Conservation (phyloP, 441 rosid species). For the Monsonia emarginata region DNA sequence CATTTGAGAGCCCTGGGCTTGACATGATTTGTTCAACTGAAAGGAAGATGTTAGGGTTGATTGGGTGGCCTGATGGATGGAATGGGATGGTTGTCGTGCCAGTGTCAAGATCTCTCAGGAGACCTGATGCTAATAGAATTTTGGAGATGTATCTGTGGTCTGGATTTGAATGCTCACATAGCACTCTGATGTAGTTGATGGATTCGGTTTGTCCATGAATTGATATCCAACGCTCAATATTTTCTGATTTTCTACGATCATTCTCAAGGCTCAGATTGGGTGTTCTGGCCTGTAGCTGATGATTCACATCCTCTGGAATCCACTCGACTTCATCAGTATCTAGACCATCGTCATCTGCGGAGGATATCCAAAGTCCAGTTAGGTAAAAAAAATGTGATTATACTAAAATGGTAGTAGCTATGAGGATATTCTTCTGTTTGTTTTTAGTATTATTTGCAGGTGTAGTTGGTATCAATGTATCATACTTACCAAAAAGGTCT, state of each 20-base stretch:
- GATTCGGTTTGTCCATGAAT: constrained; percentile 24
- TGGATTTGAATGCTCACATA: constrained; percentile 28
- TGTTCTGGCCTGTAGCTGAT: constrained; percentile 23
- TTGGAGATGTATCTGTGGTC: constrained; percentile 66
- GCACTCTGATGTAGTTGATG: constrained; percentile 23
- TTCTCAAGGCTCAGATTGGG: constrained; percentile 33
- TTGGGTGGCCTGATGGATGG: constrained; percentile 43
- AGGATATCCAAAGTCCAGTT: constrained; percentile 13
- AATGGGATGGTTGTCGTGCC: constrained; percentile 32
- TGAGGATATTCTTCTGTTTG: neutral
- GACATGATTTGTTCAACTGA: constrained; percentile 51
- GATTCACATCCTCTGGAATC: constrained; percentile 25
- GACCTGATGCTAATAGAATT: constrained; percentile 53
- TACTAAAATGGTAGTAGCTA: neutral
- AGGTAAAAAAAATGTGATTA: neutral
- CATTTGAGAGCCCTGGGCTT: constrained; percentile 23
- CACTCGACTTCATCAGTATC: constrained; percentile 36
- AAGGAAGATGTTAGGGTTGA: constrained; percentile 48
- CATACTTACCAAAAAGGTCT: neutral
- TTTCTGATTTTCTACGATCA: constrained; percentile 24
- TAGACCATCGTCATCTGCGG: constrained; percentile 40
- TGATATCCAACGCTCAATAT: constrained; percentile 17
- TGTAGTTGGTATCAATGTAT: no score
- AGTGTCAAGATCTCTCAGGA: constrained; percentile 45
- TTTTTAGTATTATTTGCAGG: no score